Percentiles rank a stretch among this genome's conserved stretches.
Conservation (phyloP, 1,139 yeast genomes). For the Nakaseomyces uthaithaninus region DNA sequence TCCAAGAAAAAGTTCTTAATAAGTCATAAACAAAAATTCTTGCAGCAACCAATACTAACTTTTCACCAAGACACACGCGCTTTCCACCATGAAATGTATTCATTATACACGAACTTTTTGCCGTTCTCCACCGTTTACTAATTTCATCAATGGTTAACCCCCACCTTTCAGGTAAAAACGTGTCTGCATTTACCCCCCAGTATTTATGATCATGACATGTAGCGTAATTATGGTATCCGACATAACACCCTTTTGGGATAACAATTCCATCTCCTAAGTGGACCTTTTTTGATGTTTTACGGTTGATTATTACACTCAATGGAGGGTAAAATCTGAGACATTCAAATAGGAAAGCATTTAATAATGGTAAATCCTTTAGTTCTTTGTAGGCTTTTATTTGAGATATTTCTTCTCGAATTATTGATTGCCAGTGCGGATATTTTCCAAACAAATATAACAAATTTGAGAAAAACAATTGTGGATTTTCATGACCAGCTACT, state of each 20-base stretch:
- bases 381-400: slow-evolving; percentile 9
- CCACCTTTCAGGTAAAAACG: slow-evolving; percentile 53
- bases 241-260: slow-evolving; percentile 48
- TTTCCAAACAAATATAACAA: slow-evolving; percentile 43
- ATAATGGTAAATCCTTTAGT: slow-evolving; percentile 24
- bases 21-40: slow-evolving; percentile 37
- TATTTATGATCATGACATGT: slow-evolving; percentile 43
- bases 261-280: slow-evolving; percentile 37
- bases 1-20: slow-evolving; percentile 34
- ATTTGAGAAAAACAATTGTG: slow-evolving; percentile 46
- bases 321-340: slow-evolving; percentile 51
- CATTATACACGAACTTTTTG: slow-evolving; percentile 41
- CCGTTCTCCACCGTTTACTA: slow-evolving; percentile 34
- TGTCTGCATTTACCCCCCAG: slow-evolving; percentile 47
- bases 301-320: slow-evolving; percentile 48
- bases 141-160: slow-evolving; percentile 38
- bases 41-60: slow-evolving; percentile 44
- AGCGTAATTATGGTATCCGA: slow-evolving; percentile 52
- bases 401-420: slow-evolving; percentile 33
- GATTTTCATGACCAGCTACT: slow-evolving; percentile 60
- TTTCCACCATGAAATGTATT: slow-evolving; percentile 56
- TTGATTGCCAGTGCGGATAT: slow-evolving; percentile 33
- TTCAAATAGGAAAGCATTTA: slow-evolving; percentile 42
- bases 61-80: slow-evolving; percentile 57
- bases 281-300: slow-evolving; percentile 37